Percentiles rank a stretch among this genome's conserved stretches.
phyloP scores from a whole-genome alignment of 352 stramenopile species.

The Pythium phragmiticola region DNA sequence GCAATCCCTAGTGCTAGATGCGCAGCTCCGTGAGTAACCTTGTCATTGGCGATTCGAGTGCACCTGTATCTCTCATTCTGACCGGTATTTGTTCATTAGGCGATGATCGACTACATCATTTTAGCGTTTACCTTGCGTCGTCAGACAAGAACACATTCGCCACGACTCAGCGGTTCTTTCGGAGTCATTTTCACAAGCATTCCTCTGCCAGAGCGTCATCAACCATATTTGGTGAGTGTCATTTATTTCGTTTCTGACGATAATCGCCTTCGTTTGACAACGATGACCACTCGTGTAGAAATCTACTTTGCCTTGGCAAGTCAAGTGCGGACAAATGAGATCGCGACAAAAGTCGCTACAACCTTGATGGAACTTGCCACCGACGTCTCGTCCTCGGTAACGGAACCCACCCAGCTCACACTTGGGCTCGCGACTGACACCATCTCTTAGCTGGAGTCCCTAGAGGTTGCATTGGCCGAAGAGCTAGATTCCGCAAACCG shows the following conservation, averaged over 20 bases:
- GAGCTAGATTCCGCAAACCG: constrained; percentile 12
- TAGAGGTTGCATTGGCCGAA: constrained; percentile 11
- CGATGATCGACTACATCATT: constrained; percentile 16
- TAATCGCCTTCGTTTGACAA: background rate
- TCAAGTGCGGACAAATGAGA: background rate
- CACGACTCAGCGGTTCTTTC: constrained; percentile 20
- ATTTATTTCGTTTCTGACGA: background rate
- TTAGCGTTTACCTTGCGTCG: constrained; percentile 20
- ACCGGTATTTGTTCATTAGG: background rate
- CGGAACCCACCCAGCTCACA: background rate
- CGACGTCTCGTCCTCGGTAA: constrained; percentile 1
- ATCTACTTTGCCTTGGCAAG: constrained; percentile 24
- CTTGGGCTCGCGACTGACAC: background rate
- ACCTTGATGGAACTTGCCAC: constrained; percentile 7
- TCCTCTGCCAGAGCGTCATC: constrained; percentile 7
- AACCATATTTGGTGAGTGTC: constrained; percentile 17
- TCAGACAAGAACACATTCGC: background rate
- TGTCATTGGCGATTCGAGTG: background rate
- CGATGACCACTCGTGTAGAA: background rate
- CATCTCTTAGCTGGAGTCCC: constrained; percentile 10
- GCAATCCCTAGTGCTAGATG: constrained; percentile 18
- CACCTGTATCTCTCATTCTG: background rate
- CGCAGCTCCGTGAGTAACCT: constrained; percentile 17
- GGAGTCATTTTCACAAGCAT: constrained; percentile 10
- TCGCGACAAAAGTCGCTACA: background rate